phyloP scores from a whole-genome alignment of 352 stramenopile species.

The Globisporangium cederbergense region DNA sequence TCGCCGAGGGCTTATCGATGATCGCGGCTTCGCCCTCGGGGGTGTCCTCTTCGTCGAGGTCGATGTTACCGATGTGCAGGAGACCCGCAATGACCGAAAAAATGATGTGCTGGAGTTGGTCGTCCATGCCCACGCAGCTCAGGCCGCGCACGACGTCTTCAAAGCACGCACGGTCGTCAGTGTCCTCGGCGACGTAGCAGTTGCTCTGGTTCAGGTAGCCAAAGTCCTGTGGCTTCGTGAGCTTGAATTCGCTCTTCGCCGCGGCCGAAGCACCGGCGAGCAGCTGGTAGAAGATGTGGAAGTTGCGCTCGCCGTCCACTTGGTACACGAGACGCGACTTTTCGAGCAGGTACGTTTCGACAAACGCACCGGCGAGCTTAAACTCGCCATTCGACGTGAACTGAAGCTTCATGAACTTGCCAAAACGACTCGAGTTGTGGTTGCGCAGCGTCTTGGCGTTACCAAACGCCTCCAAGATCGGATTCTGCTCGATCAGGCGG shows the following conservation, averaged over 20 bases:
- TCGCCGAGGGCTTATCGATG: slow-evolving; percentile 68
- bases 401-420: slow-evolving; percentile 95
- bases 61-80: slow-evolving; percentile 95
- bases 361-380: slow-evolving; percentile 80
- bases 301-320: slow-evolving; percentile 91
- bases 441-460: slow-evolving; percentile 95
- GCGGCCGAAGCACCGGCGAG: slow-evolving; percentile 56
- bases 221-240: slow-evolving; percentile 84
- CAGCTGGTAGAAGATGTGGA: slow-evolving; percentile 96
- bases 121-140: slow-evolving; percentile 74
- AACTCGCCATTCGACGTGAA: slow-evolving; percentile 88
- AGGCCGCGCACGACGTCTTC: slow-evolving; percentile 65
- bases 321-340: slow-evolving; percentile 88
- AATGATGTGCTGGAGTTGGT: slow-evolving; percentile 71
- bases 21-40: slow-evolving; percentile 71
- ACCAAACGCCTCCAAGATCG: slow-evolving; percentile 94
- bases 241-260: slow-evolving; percentile 56
- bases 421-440: slow-evolving; percentile 94
- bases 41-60: slow-evolving; percentile 90
- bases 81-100: slow-evolving; percentile 93
- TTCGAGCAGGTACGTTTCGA: slow-evolving; percentile 88
- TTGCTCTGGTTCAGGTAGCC: slow-evolving; percentile 93
- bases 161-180: slow-evolving; percentile 88
- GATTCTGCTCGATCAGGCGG: slow-evolving; percentile 89
- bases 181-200: slow-evolving; percentile 91